These are phyloP conservation scores for Diaporthe sp. DNA, from an alignment of 2,329 filamentous ascomycete species.

Conservation along the genomic window DNA sequence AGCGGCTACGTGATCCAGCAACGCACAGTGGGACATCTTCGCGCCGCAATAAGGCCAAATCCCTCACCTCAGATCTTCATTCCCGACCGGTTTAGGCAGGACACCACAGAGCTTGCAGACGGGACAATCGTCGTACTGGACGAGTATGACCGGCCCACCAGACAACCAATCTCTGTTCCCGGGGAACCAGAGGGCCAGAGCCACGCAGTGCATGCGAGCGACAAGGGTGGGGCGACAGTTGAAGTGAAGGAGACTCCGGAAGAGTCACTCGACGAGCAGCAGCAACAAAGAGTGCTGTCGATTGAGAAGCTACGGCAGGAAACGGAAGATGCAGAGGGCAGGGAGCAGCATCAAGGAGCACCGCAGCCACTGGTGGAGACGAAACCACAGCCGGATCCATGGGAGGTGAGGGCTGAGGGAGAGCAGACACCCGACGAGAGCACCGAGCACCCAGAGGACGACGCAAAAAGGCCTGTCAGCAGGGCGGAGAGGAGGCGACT, in stretches of 20 bases:
- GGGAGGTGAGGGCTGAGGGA: constrained; percentile 27
- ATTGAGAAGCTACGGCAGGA: constrained; percentile 10
- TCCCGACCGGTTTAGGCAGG: constrained; percentile 60
- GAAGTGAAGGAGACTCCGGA: constrained; percentile 35
- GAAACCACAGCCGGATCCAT: constrained; percentile 28
- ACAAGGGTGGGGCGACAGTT: constrained; percentile 27
- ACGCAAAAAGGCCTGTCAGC: constrained; percentile 59
- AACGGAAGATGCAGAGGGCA: constrained; percentile 9
- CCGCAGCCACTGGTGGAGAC: not conserved
- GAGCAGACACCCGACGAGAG: constrained; percentile 1
- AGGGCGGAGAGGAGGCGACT: constrained; percentile 63
- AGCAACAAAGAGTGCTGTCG: constrained; percentile 26
- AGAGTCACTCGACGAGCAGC: constrained; percentile 35
- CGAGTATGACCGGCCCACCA: constrained; percentile 49
- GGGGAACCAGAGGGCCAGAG: not conserved
- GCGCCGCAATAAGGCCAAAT: constrained; percentile 72
- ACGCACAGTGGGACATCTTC: constrained; percentile 81
- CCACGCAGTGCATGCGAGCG: constrained; percentile 37
- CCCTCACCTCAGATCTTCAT: constrained; percentile 61
- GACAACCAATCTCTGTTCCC: constrained; percentile 42
- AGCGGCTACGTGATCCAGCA: constrained; percentile 91
- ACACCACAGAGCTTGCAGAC: constrained; percentile 58
- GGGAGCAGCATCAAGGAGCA: not conserved
- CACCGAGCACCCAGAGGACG: constrained; percentile 49
- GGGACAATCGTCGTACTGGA: constrained; percentile 58